phyloP scores from a whole-genome alignment of 2,329 filamentous ascomycete species.

The Neofusicoccum umdonicola region DNA sequence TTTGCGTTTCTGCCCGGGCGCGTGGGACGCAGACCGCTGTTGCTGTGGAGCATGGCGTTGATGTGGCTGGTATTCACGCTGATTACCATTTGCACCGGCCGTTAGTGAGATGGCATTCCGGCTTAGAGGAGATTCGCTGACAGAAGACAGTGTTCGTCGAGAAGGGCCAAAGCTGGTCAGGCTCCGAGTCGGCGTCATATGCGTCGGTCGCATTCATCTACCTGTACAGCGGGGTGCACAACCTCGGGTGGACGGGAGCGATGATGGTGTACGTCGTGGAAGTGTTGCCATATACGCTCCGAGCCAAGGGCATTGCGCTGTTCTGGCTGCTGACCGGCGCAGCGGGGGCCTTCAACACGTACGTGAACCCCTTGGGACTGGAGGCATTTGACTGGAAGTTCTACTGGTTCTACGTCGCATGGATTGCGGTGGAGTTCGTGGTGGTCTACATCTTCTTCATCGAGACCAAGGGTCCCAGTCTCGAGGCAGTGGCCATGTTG shows the following conservation, averaged over 20 bases:
- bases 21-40: slow-evolving; percentile 35
- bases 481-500: slow-evolving; percentile 27
- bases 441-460: slow-evolving; percentile 27
- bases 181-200: slow-evolving; percentile 20
- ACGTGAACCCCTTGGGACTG: slow-evolving; percentile 45
- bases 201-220: slow-evolving; percentile 28
- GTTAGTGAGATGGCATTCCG: neutral
- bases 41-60: slow-evolving; percentile 35
- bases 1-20: slow-evolving; percentile 35
- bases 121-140: neutral
- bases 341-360: slow-evolving; percentile 45
- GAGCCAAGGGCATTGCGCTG: slow-evolving; percentile 45
- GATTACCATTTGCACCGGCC: slow-evolving; percentile 19
- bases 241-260: slow-evolving; percentile 32
- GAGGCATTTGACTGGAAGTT: slow-evolving; percentile 42
- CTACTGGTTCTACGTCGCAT: slow-evolving; percentile 36
- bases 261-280: slow-evolving; percentile 46
- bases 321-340: slow-evolving; percentile 47
- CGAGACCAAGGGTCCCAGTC: slow-evolving; percentile 27
- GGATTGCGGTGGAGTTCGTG: slow-evolving; percentile 10
- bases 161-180: slow-evolving; percentile 1
- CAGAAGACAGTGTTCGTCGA: slow-evolving; percentile 4
- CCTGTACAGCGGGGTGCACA: slow-evolving; percentile 24
- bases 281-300: slow-evolving; percentile 48
- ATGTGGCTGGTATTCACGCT: slow-evolving; percentile 41